These are phyloP conservation scores for Xylariaceae sp. DNA, from an alignment of 2,329 filamentous ascomycete species.

Conservation along the genomic window DNA sequence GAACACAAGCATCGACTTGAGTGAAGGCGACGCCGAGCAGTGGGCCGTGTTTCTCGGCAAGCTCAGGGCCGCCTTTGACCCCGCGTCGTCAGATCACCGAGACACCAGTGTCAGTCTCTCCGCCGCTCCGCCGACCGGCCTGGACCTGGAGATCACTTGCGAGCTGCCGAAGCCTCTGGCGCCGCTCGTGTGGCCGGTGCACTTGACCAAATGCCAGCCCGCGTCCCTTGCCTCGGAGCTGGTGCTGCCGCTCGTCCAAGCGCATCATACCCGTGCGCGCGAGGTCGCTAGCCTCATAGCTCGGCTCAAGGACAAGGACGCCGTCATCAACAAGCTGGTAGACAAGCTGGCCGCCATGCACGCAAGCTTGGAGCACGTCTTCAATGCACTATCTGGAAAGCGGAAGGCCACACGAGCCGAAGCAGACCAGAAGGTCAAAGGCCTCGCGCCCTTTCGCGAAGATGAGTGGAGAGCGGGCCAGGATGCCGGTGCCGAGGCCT, in stretches of 20 bases:
- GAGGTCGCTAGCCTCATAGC: conserved; percentile 37
- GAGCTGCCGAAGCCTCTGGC: conserved; percentile 55
- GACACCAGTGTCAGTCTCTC: conserved; percentile 38
- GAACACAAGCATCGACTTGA: conserved; percentile 66
- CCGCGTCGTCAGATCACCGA: conserved; percentile 33
- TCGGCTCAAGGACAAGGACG: conserved; percentile 43
- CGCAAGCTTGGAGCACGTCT: conserved; percentile 45
- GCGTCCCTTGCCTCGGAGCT: conserved; percentile 39
- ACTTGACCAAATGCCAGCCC: conserved; percentile 39
- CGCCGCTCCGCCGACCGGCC: conserved; percentile 24
- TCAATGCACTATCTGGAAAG: conserved; percentile 41
- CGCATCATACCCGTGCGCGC: conserved; percentile 30
- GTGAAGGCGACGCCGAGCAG: conserved; percentile 56
- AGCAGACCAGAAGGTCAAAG: conserved; percentile 42
- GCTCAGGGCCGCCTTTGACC: conserved; percentile 46
- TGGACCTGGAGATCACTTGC: conserved; percentile 47
- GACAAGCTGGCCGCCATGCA: conserved; percentile 48
- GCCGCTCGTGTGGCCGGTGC: conserved; percentile 58
- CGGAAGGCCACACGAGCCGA: conserved; percentile 35
- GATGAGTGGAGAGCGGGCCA: conserved; percentile 29
- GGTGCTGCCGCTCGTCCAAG: conserved; percentile 44
- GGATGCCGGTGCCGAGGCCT: conserved; percentile 13
- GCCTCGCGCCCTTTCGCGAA: conserved; percentile 41
- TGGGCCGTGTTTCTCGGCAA: conserved; percentile 60
- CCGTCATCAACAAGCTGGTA: conserved; percentile 39